phyloP scores from a whole-genome alignment of 164 flowering plant species.

The Aristolochia contorta region DNA sequence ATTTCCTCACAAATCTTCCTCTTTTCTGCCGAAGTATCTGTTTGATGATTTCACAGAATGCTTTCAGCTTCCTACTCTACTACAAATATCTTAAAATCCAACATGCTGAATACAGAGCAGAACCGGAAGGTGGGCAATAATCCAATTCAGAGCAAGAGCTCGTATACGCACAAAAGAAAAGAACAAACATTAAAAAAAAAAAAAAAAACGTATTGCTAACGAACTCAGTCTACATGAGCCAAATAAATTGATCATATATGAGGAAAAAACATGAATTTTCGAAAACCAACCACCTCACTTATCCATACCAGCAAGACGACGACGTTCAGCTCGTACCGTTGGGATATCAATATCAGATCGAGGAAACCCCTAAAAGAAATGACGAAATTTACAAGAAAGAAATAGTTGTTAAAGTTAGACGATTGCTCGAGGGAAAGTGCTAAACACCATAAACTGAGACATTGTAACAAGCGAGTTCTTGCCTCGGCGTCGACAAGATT shows the following conservation, averaged over 20 bases:
- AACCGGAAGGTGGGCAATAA: too few relatives aligned
- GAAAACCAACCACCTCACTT: background rate
- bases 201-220: background rate
- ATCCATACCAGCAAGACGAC: constrained; percentile 53
- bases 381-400: background rate
- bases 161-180: background rate
- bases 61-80: too few relatives aligned
- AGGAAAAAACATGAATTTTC: background rate
- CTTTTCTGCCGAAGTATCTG: too few relatives aligned
- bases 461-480: background rate
- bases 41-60: too few relatives aligned
- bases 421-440: background rate
- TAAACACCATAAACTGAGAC: background rate
- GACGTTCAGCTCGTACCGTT: constrained; percentile 57
- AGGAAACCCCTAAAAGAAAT: constrained; percentile 62
- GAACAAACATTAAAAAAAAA: background rate
- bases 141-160: background rate
- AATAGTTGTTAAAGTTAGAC: background rate
- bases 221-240: background rate
- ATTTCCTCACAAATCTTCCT: too few relatives aligned
- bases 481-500: constrained; percentile 79
- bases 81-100: too few relatives aligned
- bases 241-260: background rate
- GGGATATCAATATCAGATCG: constrained; percentile 73
- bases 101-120: too few relatives aligned